Base-by-base conservation (phyloP, 1,284 basidiomycete species). In the Heterobasidion occidentale region DNA sequence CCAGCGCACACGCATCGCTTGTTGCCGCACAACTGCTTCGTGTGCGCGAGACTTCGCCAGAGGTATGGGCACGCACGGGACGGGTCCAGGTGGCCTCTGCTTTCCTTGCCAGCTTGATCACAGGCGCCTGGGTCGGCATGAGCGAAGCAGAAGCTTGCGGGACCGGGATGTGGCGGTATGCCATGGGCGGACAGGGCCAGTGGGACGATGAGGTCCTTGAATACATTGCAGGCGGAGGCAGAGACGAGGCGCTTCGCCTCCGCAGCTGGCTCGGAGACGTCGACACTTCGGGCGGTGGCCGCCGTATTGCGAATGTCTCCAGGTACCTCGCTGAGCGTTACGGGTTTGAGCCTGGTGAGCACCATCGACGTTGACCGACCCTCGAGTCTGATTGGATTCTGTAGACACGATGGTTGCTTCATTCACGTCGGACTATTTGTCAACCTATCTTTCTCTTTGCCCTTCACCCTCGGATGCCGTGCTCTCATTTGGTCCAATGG, bases 151-250 rank as follows among this genome's bases (percentile, higher is more conserved):
- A 92, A 66, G 89, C 89, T 0, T 84, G 83, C 62, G 79, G 84
- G 0, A 89, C 87, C 0, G 86, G 86, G 2, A 76, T 92, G 69
- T 91, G 88, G 86, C 75, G 81, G 6, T 83, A 88, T 47, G 63
- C 69, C 8, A 59, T 67, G 3, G 66, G 67, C 11, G 60, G 68
- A 8, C 74, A 74, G 52, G 82, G 83, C 6, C 77, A 81, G 59
- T 92, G 90, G 90, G 88, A 92, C 60, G 86, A 90, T 49, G 79
- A 76, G 9, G 79, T 89, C 2, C 72, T 92, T 54, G 87, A 90
- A 63, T 83, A 89, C 54, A 79, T 91, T 14, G 87, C 17, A 11
- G 49, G 84, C 46, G 89, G 88, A 0, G 83, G 78, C 58, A 71
- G 80, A 53, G 86, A 90, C 59, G 86, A 89, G 62, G 88, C 84